Base-by-base conservation (phyloP, 257 asterid species). In the Ilex asprella region DNA sequence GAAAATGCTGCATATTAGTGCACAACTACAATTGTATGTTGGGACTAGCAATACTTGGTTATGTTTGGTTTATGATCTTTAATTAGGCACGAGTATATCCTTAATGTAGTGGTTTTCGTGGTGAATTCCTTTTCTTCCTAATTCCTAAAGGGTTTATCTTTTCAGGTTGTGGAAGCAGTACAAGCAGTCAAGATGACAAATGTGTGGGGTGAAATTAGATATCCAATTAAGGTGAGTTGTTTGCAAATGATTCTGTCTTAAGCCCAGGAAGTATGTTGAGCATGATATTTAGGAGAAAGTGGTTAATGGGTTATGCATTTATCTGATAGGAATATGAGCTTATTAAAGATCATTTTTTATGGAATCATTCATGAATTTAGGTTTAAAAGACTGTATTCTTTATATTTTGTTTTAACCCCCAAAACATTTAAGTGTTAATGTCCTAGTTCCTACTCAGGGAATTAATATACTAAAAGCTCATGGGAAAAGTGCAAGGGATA, bases 391-490 rank as follows among this genome's bases (percentile, higher is more conserved):
- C 41, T 3, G 7, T 35, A 21, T 21, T 21, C 27, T 21, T 21
- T 21, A 21, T 21, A 35, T 4, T 35, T 54, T 29, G 52, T 30
- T 62, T 58, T 51, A 47, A 3, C 51, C 65, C 16, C 64, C 47
- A 75, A 44, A 63, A 47, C 63, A 58, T 35, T 59, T 52, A 62
- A 47, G 59, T 64, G 64, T 31, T 70, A 30, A 75, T 61, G 52
- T 35, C 73, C 32, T 61, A 57, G 43, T 69, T 71, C 56, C 58
- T 65, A 7, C 30, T 54, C 80, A 90, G 97, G 96, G 97, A 62
- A 90, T 87, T 72, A 90, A 87, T 75, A 77, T 90, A 65, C 97
- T 90, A 10, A 90, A 90, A 82, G 97, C 97, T 64, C 96, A 87
- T 59, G 97, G 97, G 30, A 81, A 90, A 82, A 87, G 96, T 78